Conservation (phyloP, 108 stramenopile genomes). For the Cyclotella distinguenda region DNA sequence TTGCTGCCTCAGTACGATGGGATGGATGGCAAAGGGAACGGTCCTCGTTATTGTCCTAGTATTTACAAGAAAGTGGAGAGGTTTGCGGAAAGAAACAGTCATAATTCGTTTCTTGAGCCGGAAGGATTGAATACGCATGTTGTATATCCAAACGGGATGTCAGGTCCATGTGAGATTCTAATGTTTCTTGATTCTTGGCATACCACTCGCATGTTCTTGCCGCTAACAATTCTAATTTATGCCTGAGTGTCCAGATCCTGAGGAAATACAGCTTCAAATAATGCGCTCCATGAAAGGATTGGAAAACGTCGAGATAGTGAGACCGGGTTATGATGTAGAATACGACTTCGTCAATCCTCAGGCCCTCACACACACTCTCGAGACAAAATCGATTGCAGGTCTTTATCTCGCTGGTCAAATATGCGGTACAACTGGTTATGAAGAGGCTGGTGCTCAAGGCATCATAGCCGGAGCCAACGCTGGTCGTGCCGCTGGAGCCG, state of each 20-base stretch:
- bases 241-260: constrained; percentile 60
- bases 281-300: constrained; percentile 88
- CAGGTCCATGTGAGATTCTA: constrained; percentile 63
- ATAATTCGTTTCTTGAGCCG: constrained; percentile 97
- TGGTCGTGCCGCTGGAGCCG: constrained; percentile 66
- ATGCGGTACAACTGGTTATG: constrained; percentile 98
- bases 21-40: constrained; percentile 86
- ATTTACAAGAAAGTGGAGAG: constrained; percentile 94
- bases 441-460: constrained; percentile 97
- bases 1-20: constrained; percentile 90
- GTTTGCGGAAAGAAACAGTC: constrained; percentile 89
- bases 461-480: constrained; percentile 95
- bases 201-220: neutral
- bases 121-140: constrained; percentile 94
- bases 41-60: constrained; percentile 96
- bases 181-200: neutral
- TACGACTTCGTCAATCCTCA: constrained; percentile 96
- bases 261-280: constrained; percentile 90
- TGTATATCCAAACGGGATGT: constrained; percentile 98
- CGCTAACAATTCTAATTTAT: neutral
- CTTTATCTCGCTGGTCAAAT: constrained; percentile 97
- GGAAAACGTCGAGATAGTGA: constrained; percentile 90
- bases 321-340: constrained; percentile 85
- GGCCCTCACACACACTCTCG: constrained; percentile 86
- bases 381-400: constrained; percentile 88